Evolutionary conservation across 2,329 filamentous ascomycete species (phyloP).

Genomic region (Colletotrichum sp.): DNA sequence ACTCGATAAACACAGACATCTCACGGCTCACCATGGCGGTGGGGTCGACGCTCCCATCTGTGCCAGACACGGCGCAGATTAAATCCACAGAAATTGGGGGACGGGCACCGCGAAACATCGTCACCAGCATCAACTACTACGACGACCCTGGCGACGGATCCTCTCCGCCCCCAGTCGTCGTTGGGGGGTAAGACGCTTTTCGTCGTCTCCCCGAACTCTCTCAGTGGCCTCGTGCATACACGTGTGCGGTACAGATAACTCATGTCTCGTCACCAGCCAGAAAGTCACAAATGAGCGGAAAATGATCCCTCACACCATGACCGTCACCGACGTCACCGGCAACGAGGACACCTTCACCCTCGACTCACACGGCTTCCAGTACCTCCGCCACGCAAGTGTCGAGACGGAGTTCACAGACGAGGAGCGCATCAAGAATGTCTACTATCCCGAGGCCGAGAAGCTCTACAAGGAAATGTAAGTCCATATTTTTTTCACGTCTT

Average conservation of each 20-base stretch:
- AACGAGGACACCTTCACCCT: constrained; percentile 70
- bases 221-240: background rate
- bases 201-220: background rate
- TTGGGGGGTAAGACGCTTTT: constrained; percentile 21
- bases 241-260: background rate
- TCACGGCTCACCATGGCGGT: background rate
- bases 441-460: constrained; percentile 23
- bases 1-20: background rate
- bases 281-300: constrained; percentile 73
- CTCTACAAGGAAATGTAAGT: constrained; percentile 24
- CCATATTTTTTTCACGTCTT: background rate
- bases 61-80: background rate
- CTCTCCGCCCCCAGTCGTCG: constrained; percentile 22
- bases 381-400: constrained; percentile 53
- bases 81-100: background rate
- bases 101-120: constrained; percentile 3
- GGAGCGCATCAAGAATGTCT: constrained; percentile 52
- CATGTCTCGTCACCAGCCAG: constrained; percentile 8
- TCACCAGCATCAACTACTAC: constrained; percentile 24
- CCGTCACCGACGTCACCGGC: constrained; percentile 59
- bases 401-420: constrained; percentile 62
- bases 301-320: constrained; percentile 61
- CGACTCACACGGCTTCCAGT: constrained; percentile 61
- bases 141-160: constrained; percentile 23
- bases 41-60: background rate